phyloP scores from a whole-genome alignment of 306 rosid species.

The Acacia confusa region DNA sequence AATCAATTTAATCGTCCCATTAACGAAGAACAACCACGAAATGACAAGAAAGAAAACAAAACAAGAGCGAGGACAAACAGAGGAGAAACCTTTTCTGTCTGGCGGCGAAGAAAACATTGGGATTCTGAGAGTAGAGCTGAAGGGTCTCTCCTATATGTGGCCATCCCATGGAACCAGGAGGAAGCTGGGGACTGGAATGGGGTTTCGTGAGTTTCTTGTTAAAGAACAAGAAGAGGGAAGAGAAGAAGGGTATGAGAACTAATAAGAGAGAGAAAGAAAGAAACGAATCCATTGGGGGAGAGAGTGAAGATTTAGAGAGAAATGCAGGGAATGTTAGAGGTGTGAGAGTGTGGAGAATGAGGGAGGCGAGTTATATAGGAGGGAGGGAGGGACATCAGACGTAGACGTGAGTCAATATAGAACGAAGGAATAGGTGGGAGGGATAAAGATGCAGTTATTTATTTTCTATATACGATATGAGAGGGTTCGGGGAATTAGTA shows the following conservation, averaged over 20 bases:
- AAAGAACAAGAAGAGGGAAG: slow-evolving; percentile 32
- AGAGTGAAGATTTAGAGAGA: not conserved
- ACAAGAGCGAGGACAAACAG: not conserved
- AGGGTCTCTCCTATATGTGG: slow-evolving; percentile 87
- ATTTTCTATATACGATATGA: too few species aligned
- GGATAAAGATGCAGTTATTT: not conserved
- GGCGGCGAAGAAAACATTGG: slow-evolving; percentile 63
- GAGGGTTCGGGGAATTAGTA: not conserved
- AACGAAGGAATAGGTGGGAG: not conserved
- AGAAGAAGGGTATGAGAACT: slow-evolving; percentile 36
- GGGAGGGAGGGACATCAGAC: not conserved
- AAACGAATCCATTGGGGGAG: slow-evolving; percentile 40
- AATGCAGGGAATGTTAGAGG: slow-evolving; percentile 17
- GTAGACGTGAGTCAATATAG: not conserved
- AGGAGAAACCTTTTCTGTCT: slow-evolving; percentile 68
- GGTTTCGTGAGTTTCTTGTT: slow-evolving; percentile 29
- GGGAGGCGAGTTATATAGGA: slow-evolving; percentile 27
- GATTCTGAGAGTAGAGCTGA: slow-evolving; percentile 76
- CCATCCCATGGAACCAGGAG: slow-evolving; percentile 99
- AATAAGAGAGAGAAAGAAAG: slow-evolving; percentile 39
- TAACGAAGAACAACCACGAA: not conserved
- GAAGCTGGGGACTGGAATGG: slow-evolving; percentile 49
- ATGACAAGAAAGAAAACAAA: not conserved
- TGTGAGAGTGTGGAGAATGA: slow-evolving; percentile 3
- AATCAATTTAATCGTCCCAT: not conserved